A percentile compares a stretch with the other conserved stretches of the same genome.
Conservation (phyloP, 2,329 filamentous ascomycete species). For the Calonectria pseudoturangicola region DNA sequence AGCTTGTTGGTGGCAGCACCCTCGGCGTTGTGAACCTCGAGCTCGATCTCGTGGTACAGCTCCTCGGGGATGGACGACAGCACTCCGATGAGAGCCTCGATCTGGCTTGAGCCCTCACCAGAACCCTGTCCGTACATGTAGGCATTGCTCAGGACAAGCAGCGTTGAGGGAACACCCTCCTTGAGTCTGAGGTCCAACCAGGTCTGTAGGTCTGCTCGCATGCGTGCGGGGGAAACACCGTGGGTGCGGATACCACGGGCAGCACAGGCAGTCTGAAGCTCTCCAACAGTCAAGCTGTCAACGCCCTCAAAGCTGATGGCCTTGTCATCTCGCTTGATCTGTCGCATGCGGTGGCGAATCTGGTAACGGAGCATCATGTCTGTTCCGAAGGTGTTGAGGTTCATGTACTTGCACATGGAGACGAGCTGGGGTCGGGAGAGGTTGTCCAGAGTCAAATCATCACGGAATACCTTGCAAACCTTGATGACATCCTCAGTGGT, state of each 20-base stretch:
- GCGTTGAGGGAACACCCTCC: conserved; percentile 95
- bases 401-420: conserved; percentile 99
- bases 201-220: conserved; percentile 92
- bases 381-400: conserved; percentile 96
- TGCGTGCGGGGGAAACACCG: conserved; percentile 89
- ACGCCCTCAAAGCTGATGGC: conserved; percentile 96
- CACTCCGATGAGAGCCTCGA: conserved; percentile 94
- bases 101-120: conserved; percentile 91
- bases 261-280: conserved; percentile 93
- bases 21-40: conserved; percentile 97
- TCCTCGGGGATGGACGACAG: conserved; percentile 97
- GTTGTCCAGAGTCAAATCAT: conserved; percentile 98
- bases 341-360: conserved; percentile 96
- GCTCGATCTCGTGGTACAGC: conserved; percentile 99
- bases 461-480: conserved; percentile 99
- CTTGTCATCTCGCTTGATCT: conserved; percentile 98
- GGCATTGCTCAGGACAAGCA: conserved; percentile 96
- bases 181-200: conserved; percentile 96
- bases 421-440: conserved; percentile 95
- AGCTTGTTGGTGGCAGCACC: conserved; percentile 99
- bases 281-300: conserved; percentile 92
- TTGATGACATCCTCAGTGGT: conserved; percentile 95
- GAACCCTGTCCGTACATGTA: conserved; percentile 97
- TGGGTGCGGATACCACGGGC: conserved; percentile 95
- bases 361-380: conserved; percentile 99